A percentile compares a stretch with the other conserved stretches of the same genome.
phyloP scores from a whole-genome alignment of 768 basidiomycete genomes.

The Mycena chlorophos region DNA sequence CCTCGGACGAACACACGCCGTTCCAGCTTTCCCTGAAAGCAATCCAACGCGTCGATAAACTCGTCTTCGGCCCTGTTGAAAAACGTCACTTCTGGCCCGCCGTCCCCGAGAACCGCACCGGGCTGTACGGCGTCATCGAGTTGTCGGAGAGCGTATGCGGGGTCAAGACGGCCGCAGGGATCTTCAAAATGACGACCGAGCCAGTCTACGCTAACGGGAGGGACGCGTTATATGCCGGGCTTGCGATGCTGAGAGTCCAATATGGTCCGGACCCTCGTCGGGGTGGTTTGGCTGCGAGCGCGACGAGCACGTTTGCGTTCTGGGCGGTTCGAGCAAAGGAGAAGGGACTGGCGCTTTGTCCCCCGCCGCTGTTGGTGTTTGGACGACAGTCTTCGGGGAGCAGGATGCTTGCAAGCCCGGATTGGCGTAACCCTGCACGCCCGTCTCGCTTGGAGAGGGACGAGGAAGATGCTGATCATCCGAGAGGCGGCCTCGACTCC shows the following conservation, averaged over 20 bases:
- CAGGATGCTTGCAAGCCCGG: too few species aligned
- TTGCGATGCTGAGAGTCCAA: not conserved
- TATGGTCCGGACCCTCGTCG: not conserved
- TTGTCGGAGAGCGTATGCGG: not conserved
- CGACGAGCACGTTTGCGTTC: not conserved
- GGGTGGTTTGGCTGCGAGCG: not conserved
- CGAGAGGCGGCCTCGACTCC: too few species aligned
- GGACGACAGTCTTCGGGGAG: too few species aligned
- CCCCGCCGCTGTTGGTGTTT: too few species aligned
- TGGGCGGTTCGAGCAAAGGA: not conserved
- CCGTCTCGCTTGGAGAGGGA: too few species aligned
- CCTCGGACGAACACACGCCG: not conserved
- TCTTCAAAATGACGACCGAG: not conserved
- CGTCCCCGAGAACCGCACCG: not conserved
- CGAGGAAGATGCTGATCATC: too few species aligned
- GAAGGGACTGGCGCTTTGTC: too few species aligned
- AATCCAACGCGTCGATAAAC: not conserved
- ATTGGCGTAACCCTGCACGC: too few species aligned
- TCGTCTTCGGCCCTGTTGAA: not conserved
- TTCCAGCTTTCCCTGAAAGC: not conserved
- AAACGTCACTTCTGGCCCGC: not conserved
- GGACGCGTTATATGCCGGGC: not conserved
- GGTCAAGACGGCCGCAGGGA: not conserved
- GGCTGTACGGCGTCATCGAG: not conserved
- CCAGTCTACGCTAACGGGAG: not conserved